Base-by-base conservation (phyloP, 345 rosid genomes). In the Citrus maxima region DNA sequence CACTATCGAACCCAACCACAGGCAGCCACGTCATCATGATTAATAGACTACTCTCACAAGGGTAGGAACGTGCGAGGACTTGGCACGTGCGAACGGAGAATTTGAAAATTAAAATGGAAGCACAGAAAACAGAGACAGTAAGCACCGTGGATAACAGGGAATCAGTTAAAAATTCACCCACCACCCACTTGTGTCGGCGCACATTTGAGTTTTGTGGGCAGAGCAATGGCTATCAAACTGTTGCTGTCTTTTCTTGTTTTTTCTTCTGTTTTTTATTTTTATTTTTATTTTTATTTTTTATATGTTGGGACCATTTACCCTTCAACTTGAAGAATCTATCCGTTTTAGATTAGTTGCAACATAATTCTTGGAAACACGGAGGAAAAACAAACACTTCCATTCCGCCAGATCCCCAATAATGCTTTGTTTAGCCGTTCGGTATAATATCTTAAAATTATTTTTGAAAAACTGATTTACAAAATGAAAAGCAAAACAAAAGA, bases 101-200 rank as follows among this genome's bases (percentile, higher is more conserved):
- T 32, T 77, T 67, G 37, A 56, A 56, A 24, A 35, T 13, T 54
- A 18, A 12, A 76, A 35, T 51, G 9, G 4, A n/a, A 65, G 30
- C 13, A 14, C 22, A 63, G 22, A n/a, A 6, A 67, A 55, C 35
- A 21, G 28, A 51, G 61, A 16, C 37, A 55, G 13, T 0, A 40
- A 21, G 56, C 67, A 51, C 79, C 73, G 73, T 56, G 65, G 28
- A 67, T 55, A 40, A 68, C 38, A 25, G 73, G 79, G 79, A 77
- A 67, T 77, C 51, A 6, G 55, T 54, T n/a, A 70, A 65, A 65
- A 49, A 54, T 54, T 64, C 51, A 49, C 28, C 10, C 59, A 61
- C 18, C 35, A 62, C 40, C 66, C 73, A 77, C 79, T 25, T 24
- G 73, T 67, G 73, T 76, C 66, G 79, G 73, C 65, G 67, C 19